Base-by-base conservation (phyloP, 352 stramenopile genomes). In the Phytophthora quininea region DNA sequence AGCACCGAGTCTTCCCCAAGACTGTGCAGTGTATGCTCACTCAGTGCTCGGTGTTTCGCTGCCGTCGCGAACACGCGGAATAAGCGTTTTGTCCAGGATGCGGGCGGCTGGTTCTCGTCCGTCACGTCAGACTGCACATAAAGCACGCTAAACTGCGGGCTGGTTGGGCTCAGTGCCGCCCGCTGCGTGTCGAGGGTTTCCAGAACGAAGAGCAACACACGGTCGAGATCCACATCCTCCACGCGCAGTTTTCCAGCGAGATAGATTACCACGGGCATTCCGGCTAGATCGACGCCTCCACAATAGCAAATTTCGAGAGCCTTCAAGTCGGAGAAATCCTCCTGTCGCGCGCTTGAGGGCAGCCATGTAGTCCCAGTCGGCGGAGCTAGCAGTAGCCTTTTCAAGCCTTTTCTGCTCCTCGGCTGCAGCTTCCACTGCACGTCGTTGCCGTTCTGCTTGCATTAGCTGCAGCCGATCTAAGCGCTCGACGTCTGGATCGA, bases 131-230 rank as follows among this genome's bases (percentile, higher is more conserved):
- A 58, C 51, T 93, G 80, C 30, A 95, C 72, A 62, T 90, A 94
- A 4, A 96, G 63, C 27, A 93, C 62, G 33, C 77, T 91, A 79
- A 89, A 95, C 10, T 74, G 56, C 10, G 61, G 40, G 27, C 46
- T 63, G 6, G 74, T 82, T 14, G 89, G 73, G 10, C 75, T 82
- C 10, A 92, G 52, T 58, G 50, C 60, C 3, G 61, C 31, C 35
- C 54, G 49, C 29, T 74, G 62, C 2, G 69, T 66, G 54, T 93
- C 86, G 56, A 94, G 87, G 10, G 77, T 80, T 35, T 85, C 72
- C 15, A 91, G 74, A 48, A 93, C 75, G 35, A 89, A 96, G 3
- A 93, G 69, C 64, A 93, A 63, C 15, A 95, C 79, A 35, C 86
- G 85, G 12, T 94, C 83, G 4, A 91, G 64, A 33, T 91, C 82